Evolutionary conservation across 2,329 filamentous ascomycete species (phyloP).

Genomic region (Trichoderma harzianum): DNA sequence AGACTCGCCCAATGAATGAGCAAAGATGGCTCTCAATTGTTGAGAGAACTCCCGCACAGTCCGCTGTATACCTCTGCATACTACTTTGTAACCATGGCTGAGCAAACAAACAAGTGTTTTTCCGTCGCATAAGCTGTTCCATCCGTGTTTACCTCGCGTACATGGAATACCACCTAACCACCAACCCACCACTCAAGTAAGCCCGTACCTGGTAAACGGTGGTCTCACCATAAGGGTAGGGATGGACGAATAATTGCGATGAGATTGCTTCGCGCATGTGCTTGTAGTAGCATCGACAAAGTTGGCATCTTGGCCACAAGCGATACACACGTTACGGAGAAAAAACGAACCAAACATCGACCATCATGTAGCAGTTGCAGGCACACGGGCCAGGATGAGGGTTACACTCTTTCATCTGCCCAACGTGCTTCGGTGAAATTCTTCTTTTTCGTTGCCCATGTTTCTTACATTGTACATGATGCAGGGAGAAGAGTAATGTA

Average conservation of each 20-base stretch:
- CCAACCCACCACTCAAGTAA: neutral
- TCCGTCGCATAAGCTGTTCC: neutral
- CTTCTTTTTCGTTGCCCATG: neutral
- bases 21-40: neutral
- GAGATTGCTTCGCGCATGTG: neutral
- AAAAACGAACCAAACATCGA: neutral
- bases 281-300: neutral
- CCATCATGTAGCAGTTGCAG: neutral
- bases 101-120: neutral
- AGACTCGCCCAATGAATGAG: neutral
- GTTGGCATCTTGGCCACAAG: neutral
- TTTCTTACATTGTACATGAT: neutral
- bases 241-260: neutral
- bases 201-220: neutral
- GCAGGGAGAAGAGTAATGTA: neutral
- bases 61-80: neutral
- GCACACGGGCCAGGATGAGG: neutral
- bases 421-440: conserved; percentile 10
- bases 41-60: neutral
- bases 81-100: neutral
- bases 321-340: conserved; percentile 10
- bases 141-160: neutral
- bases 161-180: neutral
- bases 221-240: neutral
- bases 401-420: conserved; percentile 1